Conservation (phyloP, 495 filamentous ascomycete species). For the Schizothecium vesticola region DNA sequence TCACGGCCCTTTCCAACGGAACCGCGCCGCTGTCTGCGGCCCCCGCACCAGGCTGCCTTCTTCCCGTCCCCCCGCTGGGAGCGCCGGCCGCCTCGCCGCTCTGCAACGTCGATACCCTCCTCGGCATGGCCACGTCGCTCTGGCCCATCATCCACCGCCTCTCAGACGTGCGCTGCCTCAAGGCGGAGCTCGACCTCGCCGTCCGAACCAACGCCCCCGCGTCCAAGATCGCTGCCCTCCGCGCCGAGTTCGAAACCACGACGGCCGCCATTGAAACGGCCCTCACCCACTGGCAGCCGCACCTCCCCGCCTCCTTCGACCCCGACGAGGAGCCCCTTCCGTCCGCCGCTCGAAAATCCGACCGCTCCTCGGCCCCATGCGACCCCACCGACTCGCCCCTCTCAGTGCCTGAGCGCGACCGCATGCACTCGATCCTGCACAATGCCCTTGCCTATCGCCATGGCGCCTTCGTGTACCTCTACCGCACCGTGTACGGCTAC, state of each 20-base stretch:
- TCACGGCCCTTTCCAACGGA: constrained; percentile 57
- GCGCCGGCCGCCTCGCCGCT: constrained; percentile 39
- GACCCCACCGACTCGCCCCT: constrained; percentile 7
- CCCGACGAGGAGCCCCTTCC: constrained; percentile 9
- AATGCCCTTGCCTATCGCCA: constrained; percentile 60
- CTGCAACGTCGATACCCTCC: constrained; percentile 51
- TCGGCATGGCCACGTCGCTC: constrained; percentile 57
- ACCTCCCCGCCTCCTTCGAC: constrained; percentile 28
- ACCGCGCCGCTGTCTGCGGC: constrained; percentile 51
- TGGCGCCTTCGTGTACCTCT: constrained; percentile 56
- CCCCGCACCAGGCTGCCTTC: constrained; percentile 39
- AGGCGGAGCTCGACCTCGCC: constrained; percentile 44
- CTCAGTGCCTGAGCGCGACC: constrained; percentile 20
- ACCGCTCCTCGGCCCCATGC: neutral
- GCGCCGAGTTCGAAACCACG: constrained; percentile 50
- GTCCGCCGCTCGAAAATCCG: neutral
- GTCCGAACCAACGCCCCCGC: constrained; percentile 29
- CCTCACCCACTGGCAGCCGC: constrained; percentile 50
- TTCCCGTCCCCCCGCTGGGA: constrained; percentile 43
- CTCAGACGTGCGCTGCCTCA: constrained; percentile 48
- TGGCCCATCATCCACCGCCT: constrained; percentile 62
- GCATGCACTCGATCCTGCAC: constrained; percentile 47
- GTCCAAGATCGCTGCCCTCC: constrained; percentile 48
- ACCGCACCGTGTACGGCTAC: constrained; percentile 47
- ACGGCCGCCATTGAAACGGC: constrained; percentile 53